Evolutionary conservation across 305 asterid species (phyloP).

Genomic region (Fraxinus greggii): DNA sequence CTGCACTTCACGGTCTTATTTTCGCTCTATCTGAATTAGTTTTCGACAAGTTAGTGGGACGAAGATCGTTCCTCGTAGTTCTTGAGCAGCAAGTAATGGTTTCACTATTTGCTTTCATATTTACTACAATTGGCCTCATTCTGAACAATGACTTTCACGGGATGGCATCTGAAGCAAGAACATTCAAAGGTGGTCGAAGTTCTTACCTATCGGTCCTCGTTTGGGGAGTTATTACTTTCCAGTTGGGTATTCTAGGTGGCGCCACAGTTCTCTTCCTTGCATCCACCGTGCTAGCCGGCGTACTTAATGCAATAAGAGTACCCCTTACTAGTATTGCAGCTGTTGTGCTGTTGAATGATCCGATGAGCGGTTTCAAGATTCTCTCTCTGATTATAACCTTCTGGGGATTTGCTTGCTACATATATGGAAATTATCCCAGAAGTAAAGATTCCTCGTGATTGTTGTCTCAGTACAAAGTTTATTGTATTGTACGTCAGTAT

Average conservation of each 20-base stretch:
- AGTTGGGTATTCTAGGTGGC: slow-evolving; percentile 77
- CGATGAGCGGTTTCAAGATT: slow-evolving; percentile 95
- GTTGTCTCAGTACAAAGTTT: not conserved
- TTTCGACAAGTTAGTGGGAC: slow-evolving; percentile 55
- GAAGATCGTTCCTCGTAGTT: slow-evolving; percentile 75
- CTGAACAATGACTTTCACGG: slow-evolving; percentile 49
- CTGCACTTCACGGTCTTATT: slow-evolving; percentile 74
- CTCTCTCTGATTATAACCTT: slow-evolving; percentile 62
- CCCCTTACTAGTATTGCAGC: slow-evolving; percentile 86
- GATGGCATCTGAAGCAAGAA: slow-evolving; percentile 60
- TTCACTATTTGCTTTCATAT: slow-evolving; percentile 61
- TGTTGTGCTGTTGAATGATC: slow-evolving; percentile 58
- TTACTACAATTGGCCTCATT: slow-evolving; percentile 66
- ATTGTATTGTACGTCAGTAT: not conserved
- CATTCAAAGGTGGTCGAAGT: slow-evolving; percentile 57
- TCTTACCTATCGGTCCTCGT: slow-evolving; percentile 56
- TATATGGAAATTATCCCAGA: slow-evolving; percentile 61
- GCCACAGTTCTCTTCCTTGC: slow-evolving; percentile 74
- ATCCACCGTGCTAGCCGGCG: slow-evolving; percentile 83
- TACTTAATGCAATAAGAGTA: slow-evolving; percentile 78
- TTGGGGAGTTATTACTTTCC: slow-evolving; percentile 74
- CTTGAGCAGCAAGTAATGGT: slow-evolving; percentile 91
- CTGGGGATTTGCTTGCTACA: slow-evolving; percentile 85
- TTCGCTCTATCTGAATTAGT: slow-evolving; percentile 78
- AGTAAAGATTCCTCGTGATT: slow-evolving; percentile 26